phyloP scores from a whole-genome alignment of 352 stramenopile genomes.

The Phytophthora palmivora region DNA sequence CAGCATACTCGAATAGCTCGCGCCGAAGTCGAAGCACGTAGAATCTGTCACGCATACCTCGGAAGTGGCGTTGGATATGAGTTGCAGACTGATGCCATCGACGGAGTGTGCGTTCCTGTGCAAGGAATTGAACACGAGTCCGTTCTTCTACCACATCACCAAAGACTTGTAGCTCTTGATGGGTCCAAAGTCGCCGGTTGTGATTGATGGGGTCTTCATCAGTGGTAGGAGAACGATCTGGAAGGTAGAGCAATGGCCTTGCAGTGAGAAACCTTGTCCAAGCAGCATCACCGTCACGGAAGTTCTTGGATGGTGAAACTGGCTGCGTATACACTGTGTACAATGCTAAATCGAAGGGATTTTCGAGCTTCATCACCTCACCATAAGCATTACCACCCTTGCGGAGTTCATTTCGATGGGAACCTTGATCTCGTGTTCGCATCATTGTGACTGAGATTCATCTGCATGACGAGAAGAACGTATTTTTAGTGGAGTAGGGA shows the following conservation, averaged over 20 bases:
- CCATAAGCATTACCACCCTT: slow-evolving; percentile 1
- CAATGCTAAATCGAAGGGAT: slow-evolving; percentile 44
- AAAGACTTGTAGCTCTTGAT: slow-evolving; percentile 52
- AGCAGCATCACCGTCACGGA: slow-evolving; percentile 24
- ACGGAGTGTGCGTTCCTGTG: slow-evolving; percentile 45
- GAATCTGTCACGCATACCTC: slow-evolving; percentile 46
- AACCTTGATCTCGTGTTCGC: neutral
- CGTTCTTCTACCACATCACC: slow-evolving; percentile 45
- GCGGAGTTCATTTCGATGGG: neutral
- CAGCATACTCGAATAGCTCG: slow-evolving; percentile 35
- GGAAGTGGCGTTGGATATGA: slow-evolving; percentile 43
- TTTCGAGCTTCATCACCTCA: slow-evolving; percentile 1
- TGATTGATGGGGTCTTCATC: slow-evolving; percentile 50
- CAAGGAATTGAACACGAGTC: slow-evolving; percentile 37
- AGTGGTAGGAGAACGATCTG: slow-evolving; percentile 41
- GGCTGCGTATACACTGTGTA: slow-evolving; percentile 54
- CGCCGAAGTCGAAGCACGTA: slow-evolving; percentile 40
- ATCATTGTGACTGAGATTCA: neutral
- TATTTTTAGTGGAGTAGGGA: slow-evolving; percentile 40
- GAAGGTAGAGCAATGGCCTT: slow-evolving; percentile 56
- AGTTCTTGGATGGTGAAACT: slow-evolving; percentile 10
- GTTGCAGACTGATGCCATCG: slow-evolving; percentile 53
- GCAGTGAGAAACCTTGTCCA: slow-evolving; percentile 47
- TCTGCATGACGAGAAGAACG: no score
- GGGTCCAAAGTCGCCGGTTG: slow-evolving; percentile 54